Evolutionary conservation across 495 filamentous ascomycete species (phyloP), one percentile per base, ranked within the genome.

Genomic region (Sphaerosporella brunnea): DNA sequence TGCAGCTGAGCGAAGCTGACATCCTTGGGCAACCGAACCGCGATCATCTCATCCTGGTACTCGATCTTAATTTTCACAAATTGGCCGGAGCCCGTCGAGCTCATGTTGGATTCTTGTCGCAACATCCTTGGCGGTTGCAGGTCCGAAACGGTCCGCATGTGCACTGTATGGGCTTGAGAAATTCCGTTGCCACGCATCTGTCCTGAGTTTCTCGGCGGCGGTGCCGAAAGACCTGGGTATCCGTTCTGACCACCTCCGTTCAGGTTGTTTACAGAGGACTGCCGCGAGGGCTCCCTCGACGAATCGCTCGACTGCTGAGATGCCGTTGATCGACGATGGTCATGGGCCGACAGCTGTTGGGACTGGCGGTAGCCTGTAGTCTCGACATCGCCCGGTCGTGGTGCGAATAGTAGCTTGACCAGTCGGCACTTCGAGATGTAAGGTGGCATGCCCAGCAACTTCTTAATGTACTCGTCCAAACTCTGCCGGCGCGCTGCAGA

Each of bases 31-130:
- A 96, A 79, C 36, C 86, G 78, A 56, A 97, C 86, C 35, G 87
- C 80, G 54, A 94, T 86, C 49, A 86, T 71, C 52, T 95, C 87
- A 54, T 90, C 82, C 52, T 82, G 74, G 67, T 84, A 92, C 64
- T 80, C 87, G 30, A 95, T 78, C 66, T 97, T 97, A 60, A 97
- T 82, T 63, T 94, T 96, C 65, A 93, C 75, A 69, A 63, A 60
- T 19, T 63, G 61, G 41, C 63, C 63, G 28, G 67, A 62, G 2
- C 64, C 69, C 1, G 71, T 37, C 16, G 30, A 26, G 1, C 81
- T 82, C 15, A 85, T 68, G 8, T 79, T 80, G 47, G 79, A 84
- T 4, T 74, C 62, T 53, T 88, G 80, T 16, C 82, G 80, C 45
- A 75, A 71, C 70, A 83, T 77, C 16, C 62, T 47, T 28, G 37